Conservation (phyloP, 1,284 basidiomycete species). For the Cryptococcus jaspeensis region DNA sequence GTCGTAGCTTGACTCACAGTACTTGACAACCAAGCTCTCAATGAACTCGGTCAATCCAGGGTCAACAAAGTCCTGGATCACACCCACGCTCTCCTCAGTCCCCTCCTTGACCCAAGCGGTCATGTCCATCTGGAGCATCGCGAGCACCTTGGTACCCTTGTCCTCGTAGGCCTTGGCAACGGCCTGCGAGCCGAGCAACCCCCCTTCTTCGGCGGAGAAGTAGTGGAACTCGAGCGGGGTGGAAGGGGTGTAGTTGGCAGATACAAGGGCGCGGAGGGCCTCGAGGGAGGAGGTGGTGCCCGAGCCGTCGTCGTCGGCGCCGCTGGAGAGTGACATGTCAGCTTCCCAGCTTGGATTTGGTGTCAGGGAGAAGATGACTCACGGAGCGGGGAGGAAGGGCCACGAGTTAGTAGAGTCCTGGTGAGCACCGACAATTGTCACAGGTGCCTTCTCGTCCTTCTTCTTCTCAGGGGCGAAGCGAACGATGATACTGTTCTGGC, state of each 20-base stretch:
- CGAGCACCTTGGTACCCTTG: constrained; percentile 66
- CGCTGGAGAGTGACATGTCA: constrained; percentile 20
- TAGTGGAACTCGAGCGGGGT: constrained; percentile 87
- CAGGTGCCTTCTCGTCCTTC: constrained; percentile 47
- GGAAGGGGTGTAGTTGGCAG: constrained; percentile 71
- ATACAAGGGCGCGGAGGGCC: constrained; percentile 77
- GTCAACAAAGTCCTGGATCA: constrained; percentile 86
- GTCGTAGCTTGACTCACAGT: constrained; percentile 53
- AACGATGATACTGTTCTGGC: constrained; percentile 83
- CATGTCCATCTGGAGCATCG: constrained; percentile 90
- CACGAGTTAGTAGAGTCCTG: constrained; percentile 87
- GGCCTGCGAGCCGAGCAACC: constrained; percentile 91
- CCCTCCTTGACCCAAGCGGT: constrained; percentile 94
- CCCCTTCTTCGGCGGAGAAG: constrained; percentile 93
- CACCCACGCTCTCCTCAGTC: constrained; percentile 79
- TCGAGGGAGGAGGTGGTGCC: constrained; percentile 91
- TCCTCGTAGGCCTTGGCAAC: constrained; percentile 76
- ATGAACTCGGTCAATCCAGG: constrained; percentile 69
- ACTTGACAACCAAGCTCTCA: constrained; percentile 65
- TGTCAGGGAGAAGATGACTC: constrained; percentile 55
- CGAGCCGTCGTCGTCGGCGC: constrained; percentile 78
- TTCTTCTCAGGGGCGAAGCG: constrained; percentile 52
- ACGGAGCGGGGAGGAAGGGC: constrained; percentile 85
- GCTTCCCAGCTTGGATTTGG: not conserved
- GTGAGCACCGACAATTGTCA: constrained; percentile 73